A percentile compares a stretch with the other conserved stretches of the same genome.
Conservation (phyloP, 129 eudicot species). For the Arctium lappa region DNA sequence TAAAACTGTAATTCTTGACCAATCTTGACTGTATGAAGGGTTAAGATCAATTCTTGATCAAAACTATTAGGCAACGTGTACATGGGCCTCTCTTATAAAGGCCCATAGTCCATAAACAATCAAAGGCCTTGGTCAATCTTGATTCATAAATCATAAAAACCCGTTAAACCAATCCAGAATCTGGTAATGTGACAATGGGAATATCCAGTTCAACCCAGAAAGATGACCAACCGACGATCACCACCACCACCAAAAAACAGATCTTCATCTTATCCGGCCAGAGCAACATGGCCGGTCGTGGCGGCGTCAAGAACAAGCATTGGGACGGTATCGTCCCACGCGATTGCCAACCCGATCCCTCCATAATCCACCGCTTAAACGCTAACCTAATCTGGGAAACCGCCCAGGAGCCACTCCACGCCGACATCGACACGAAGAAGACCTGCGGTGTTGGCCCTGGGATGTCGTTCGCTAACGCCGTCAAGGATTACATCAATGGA, state of each 20-base stretch:
- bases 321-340: slow-evolving; percentile 78
- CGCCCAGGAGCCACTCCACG: slow-evolving; percentile 88
- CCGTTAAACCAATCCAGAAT: background rate
- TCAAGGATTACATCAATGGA: slow-evolving; percentile 54
- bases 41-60: no score
- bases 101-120: background rate
- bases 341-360: slow-evolving; percentile 55
- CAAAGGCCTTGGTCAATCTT: background rate
- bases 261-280: slow-evolving; percentile 89
- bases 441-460: slow-evolving; percentile 90
- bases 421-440: slow-evolving; percentile 67
- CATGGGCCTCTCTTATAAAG: background rate
- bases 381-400: slow-evolving; percentile 72
- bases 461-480: slow-evolving; percentile 75
- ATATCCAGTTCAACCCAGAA: slow-evolving; percentile 23
- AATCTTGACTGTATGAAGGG: no score
- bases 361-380: slow-evolving; percentile 73
- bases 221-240: slow-evolving; percentile 26
- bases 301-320: slow-evolving; percentile 60
- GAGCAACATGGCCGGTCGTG: slow-evolving; percentile 99
- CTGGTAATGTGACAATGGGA: slow-evolving; percentile 24
- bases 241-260: slow-evolving; percentile 33
- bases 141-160: background rate
- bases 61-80: background rate
- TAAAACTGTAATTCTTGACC: no score